Percentiles rank a stretch among this genome's conserved stretches.
Conservation (phyloP, 129 eudicot species). For the Dittrichia graveolens region DNA sequence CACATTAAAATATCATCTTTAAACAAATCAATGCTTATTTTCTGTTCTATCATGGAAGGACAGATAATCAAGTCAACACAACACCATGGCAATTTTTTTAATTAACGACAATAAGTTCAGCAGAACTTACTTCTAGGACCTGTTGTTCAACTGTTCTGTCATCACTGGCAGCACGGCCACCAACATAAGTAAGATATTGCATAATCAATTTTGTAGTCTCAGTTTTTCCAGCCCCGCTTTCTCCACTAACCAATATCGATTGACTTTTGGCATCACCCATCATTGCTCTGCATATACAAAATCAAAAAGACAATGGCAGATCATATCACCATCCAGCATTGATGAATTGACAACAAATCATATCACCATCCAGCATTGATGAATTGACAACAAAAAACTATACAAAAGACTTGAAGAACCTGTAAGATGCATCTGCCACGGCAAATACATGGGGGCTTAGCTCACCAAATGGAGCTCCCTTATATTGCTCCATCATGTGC, state of each 20-base stretch:
- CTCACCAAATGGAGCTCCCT: slow-evolving; percentile 98
- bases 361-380: slow-evolving; percentile 16
- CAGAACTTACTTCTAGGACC: slow-evolving; percentile 79
- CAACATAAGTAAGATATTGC: slow-evolving; percentile 97
- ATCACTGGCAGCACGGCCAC: slow-evolving; percentile 94
- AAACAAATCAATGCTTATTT: not conserved
- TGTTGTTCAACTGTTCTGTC: slow-evolving; percentile 98
- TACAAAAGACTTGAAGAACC: slow-evolving; percentile 46
- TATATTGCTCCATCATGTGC: slow-evolving; percentile 99
- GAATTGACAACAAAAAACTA: slow-evolving; percentile 14
- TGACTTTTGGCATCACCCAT: slow-evolving; percentile 77
- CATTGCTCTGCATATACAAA: slow-evolving; percentile 74
- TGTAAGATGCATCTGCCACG: slow-evolving; percentile 98
- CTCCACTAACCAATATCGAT: slow-evolving; percentile 98
- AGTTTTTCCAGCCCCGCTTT: slow-evolving; percentile 99
- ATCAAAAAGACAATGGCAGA: slow-evolving; percentile 27
- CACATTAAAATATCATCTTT: not conserved
- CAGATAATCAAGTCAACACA: slow-evolving; percentile 1
- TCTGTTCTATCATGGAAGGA: not conserved
- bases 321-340: slow-evolving; percentile 22
- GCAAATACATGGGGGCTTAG: slow-evolving; percentile 99
- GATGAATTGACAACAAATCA: slow-evolving; percentile 23
- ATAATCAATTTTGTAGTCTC: slow-evolving; percentile 94
- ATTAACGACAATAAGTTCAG: slow-evolving; percentile 3
- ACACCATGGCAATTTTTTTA: not conserved